Base-by-base conservation (phyloP, 768 basidiomycete species). In the Psilocybe azurescens region DNA sequence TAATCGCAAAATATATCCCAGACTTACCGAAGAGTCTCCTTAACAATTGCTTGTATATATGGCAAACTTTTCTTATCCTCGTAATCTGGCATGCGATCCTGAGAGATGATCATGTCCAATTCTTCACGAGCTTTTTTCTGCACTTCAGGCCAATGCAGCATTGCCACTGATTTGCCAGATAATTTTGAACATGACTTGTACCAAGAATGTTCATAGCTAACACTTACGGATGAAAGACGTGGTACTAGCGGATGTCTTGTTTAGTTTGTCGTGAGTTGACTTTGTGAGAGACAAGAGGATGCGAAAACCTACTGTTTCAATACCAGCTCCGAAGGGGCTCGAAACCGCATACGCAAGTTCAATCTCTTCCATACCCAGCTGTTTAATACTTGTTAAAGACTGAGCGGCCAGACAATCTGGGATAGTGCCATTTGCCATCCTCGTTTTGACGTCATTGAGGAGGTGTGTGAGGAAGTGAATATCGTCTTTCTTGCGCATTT, bases 241-340 rank as follows among this genome's bases (percentile, higher is more conserved):
- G 1, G 75, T 64, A 16, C 69, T 77, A 2, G 74, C 75, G 5
- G 74, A 67, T 11, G 75, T 79, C 72, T 78, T 36, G 3, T 30
- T 56, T 11, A 59, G 30, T 52, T 20, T 3, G 14, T 36, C 20
- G 39, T n/a, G 47, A 13, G 38, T 11, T 14, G 53, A 2, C 18
- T 30, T 38, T 29, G 28, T 16, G 58, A n/a, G 9, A 44, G 18
- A 4, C 9, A 29, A 14, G n/a, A 28, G 5, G 20, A 18, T 49
- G 11, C n/a, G 8, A 2, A 28, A 13, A 68, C 72, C 53, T 36
- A 79, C 79, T 46, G 79, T 80, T 54, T 82, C 81, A 16, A 79
- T 80, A 0, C 81, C 82, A 28, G 82, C 82, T 2, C 79, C 80
- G 61, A 83, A 83, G 0, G 82, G 79, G 54, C 78, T 75, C 6